Evolutionary conservation across 2,329 filamentous ascomycete species (phyloP).

Genomic region (Fusarium metavorans): DNA sequence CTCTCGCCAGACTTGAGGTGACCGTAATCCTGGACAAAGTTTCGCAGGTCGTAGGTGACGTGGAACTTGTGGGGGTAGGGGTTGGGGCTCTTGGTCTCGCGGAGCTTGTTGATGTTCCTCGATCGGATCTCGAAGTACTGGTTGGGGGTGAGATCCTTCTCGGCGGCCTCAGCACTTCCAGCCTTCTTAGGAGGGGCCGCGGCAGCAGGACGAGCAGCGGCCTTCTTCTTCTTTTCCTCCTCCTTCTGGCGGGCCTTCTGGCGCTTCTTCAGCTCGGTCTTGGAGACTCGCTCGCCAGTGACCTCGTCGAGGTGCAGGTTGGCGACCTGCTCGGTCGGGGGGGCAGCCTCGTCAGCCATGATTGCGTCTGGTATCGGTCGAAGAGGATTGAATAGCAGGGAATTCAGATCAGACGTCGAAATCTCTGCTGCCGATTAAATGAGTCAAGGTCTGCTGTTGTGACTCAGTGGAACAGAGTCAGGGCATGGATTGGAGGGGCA

Average conservation of each 20-base stretch:
- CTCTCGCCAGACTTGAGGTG: conserved; percentile 90
- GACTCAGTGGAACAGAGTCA: conserved; percentile 45
- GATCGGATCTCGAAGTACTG: conserved; percentile 97
- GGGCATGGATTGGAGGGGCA: conserved; percentile 46
- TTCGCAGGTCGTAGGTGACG: conserved; percentile 82
- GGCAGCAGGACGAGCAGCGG: conserved; percentile 80
- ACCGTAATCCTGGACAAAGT: conserved; percentile 83
- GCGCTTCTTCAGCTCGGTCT: conserved; percentile 93
- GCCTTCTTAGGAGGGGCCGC: conserved; percentile 66
- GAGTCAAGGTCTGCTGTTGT: conserved; percentile 40
- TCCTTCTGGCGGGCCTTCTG: conserved; percentile 91
- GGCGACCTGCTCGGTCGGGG: conserved; percentile 65
- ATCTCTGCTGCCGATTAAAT: conserved; percentile 32
- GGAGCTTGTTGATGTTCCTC: conserved; percentile 70
- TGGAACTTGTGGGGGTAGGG: conserved; percentile 91
- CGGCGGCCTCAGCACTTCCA: conserved; percentile 69
- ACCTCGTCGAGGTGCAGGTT: conserved; percentile 91
- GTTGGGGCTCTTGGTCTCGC: conserved; percentile 54
- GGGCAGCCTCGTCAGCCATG: conserved; percentile 50
- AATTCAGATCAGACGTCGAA: conserved; percentile 29
- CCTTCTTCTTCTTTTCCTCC: conserved; percentile 89
- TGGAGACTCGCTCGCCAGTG: conserved; percentile 88
- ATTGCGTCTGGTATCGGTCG: conserved; percentile 37
- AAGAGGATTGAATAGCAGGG: conserved; percentile 3
- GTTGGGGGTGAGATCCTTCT: conserved; percentile 69